Base-by-base conservation (phyloP, 495 filamentous ascomycete genomes). In the Podospora appendiculata region DNA sequence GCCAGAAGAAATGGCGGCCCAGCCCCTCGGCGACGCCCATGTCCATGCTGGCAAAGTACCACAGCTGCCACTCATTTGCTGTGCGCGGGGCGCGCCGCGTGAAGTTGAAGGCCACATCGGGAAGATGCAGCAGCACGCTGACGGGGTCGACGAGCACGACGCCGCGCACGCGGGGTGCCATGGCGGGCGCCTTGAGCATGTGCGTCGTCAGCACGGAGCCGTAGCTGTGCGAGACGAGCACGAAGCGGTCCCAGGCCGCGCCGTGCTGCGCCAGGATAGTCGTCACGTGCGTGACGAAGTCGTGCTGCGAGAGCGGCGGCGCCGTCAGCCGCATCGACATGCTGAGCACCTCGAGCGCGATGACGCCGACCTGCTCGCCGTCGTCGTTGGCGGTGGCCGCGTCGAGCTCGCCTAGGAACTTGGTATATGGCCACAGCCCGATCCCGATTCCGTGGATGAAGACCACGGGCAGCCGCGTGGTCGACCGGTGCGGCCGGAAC, bases 381-480 rank as follows among this genome's bases (percentile, higher is more conserved):
- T 59, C 60, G 34, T 57, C 56, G 7, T 45, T 50, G 7, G 36
- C 53, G 25, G 71, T 67, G 9, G 43, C 41, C 13, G 57, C 44
- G 51, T 75, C 77, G 14, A 86, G 61, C 41, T 76, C 67, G 18
- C 56, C 56, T 1, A 87, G 68, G 61, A 86, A 83, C 33, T 63
- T 61, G 12, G 70, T 69, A 51, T 88, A 88, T 2, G 83, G 72
- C 60, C 77, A 82, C 12, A 86, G 72, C 0, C 84, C 84, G 48
- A 87, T 79, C 25, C 83, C 82, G 46, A 88, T 85, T n/a, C 84
- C 84, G 59, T 88, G 84, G 16, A 87, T 70, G 62, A 87, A 86
- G 4, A 88, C 61, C 41, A 87, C 57, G 0, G 84, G 84, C 2
- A 77, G 61, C 32, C 72, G 72, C 6, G 70, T 67, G 6, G 64